Evolutionary conservation across 495 filamentous ascomycete genomes (phyloP), one percentile per base, ranked within the genome.

Genomic region (Penicillium lagena): DNA sequence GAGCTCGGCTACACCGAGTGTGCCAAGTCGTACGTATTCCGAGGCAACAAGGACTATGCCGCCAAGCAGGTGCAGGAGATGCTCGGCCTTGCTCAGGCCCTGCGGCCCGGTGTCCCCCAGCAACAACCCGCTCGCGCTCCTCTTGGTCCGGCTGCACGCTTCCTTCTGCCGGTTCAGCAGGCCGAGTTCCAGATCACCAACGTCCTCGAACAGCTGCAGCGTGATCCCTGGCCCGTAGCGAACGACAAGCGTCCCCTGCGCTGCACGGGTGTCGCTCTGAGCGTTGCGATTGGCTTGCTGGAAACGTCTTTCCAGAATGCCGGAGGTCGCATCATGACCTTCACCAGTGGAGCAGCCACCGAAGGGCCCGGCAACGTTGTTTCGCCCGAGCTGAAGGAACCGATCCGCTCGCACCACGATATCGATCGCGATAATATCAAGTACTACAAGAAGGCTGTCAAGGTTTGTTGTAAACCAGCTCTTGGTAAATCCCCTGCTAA

Each of bases 361-460:
- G 94, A 97, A 67, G 94, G 94, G 0, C 94, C 93, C 11, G 94
- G 94, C 40, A 85, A 94, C 75, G 94, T 99, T 31, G 93, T 99
- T 64, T 89, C 90, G 0, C 89, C 90, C n/a, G 94, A 99, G 66
- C 68, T 99, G 50, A 85, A 90, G 63, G 94, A 99, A 62, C 89
- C 94, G 12, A 97, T 99, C 46, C 84, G 94, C 57, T 97, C 94
- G 30, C 94, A 99, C 70, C 94, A 99, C 60, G 94, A 99, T 54
- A 99, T 99, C 61, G 94, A 99, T 57, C 81, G 89, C 33, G 94
- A 99, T 60, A 96, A 96, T 56, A 95, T 96, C 72, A 99, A 97
- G 66, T 96, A 97, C 64, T 97, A 95, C 71, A 99, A 99, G 77
- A 97, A 97, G 68, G 93, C 94, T 36, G 67, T 95, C 11, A 99